A percentile compares a stretch with the other conserved stretches of the same genome.
phyloP scores from a whole-genome alignment of 495 filamentous ascomycete genomes.

The Daldinia vernicosa region DNA sequence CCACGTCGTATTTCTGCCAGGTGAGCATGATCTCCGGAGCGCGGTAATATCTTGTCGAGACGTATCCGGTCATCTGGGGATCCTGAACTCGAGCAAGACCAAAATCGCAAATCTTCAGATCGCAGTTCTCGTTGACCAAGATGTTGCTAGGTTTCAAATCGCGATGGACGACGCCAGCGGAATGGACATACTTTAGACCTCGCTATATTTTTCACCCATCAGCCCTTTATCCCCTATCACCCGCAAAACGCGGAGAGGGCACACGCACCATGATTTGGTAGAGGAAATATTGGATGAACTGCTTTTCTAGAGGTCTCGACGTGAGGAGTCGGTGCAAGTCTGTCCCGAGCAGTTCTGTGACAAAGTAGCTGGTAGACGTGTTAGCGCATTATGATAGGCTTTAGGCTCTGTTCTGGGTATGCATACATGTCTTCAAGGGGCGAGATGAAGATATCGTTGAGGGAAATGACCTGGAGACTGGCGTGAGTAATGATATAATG shows the following conservation, averaged over 20 bases:
- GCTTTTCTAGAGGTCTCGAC: conserved; percentile 94
- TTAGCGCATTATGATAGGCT: conserved; percentile 38
- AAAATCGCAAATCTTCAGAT: conserved; percentile 99
- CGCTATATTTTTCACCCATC: conserved; percentile 64
- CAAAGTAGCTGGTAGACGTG: conserved; percentile 77
- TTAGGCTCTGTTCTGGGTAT: not conserved
- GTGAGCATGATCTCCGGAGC: conserved; percentile 99
- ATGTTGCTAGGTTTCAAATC: conserved; percentile 99
- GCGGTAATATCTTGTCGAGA: conserved; percentile 97
- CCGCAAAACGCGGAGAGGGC: not conserved
- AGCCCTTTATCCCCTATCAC: conserved; percentile 12
- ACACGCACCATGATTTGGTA: conserved; percentile 93
- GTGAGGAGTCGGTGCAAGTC: conserved; percentile 96
- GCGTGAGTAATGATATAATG: conserved; percentile 15
- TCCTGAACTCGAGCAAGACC: conserved; percentile 97
- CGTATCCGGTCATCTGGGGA: conserved; percentile 99
- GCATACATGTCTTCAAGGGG: conserved; percentile 96
- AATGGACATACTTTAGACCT: conserved; percentile 98
- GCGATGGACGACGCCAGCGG: conserved; percentile 95
- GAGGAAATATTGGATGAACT: conserved; percentile 99
- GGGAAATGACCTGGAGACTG: conserved; percentile 81
- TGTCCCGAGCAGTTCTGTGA: conserved; percentile 96
- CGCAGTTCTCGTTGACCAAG: conserved; percentile 98
- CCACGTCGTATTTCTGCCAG: conserved; percentile 99
- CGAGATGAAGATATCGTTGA: conserved; percentile 99